Base-by-base conservation (phyloP, 345 rosid species). In the Melastoma malabathricum region DNA sequence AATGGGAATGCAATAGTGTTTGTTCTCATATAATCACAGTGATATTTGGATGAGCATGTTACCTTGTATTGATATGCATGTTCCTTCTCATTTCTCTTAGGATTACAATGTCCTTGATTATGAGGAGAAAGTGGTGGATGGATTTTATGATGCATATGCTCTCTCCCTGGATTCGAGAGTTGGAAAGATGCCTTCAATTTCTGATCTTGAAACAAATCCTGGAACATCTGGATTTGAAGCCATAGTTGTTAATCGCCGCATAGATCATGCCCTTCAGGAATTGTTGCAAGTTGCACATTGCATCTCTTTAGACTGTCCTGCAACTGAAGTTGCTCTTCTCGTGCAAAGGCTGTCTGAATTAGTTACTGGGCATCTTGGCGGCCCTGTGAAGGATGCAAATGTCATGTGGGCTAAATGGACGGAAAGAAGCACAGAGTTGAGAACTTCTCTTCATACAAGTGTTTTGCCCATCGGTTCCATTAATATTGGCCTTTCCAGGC, bases 351-450 rank as follows among this genome's bases (percentile, higher is more conserved):
- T 93, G 56, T 94, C 99, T 51, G 99, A 93, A 59, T 79, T 85
- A 71, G 97, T 93, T 39, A 83, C 89, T n/a, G 86, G 59, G 52
- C 94, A 93, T 67, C 85, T 93, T 97, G 99, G 97, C 62, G 99
- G 97, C 23, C 77, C 94, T 44, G 94, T 83, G 14, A 85, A 80
- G 67, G 97, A 93, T 81, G 94, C 99, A 16, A 88, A 70, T 65
- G 57, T 78, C 16, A 87, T 83, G 62, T 71, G 72, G 67, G 83
- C 94, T 47, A 74, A 61, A 66, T 93, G 99, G 99, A 74, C 75
- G 79, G 97, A 88, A 51, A 84, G 75, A 64, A 83, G 79, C 74
- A 73, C 68, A 8, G 94, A 83, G 69, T 75, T 85, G 61, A 83
- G 87, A 76, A 77, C 82, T 31, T 77, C 89, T 50, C 78, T 79